Base-by-base conservation (phyloP, 108 stramenopile genomes). In the Craspedostauros australis region DNA sequence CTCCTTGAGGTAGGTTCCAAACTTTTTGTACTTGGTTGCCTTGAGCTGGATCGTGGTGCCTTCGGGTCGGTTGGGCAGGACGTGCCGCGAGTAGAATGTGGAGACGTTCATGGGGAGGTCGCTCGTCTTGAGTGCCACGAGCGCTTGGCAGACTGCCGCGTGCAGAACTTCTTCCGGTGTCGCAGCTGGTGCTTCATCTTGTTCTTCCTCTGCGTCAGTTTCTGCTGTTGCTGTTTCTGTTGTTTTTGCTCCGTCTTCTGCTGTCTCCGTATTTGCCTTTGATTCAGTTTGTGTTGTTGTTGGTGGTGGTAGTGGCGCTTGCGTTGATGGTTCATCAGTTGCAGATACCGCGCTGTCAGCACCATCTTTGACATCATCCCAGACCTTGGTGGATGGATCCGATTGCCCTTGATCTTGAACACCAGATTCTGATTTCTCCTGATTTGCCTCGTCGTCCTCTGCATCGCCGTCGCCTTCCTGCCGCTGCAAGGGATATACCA, bases 11-110 rank as follows among this genome's bases (percentile, higher is more conserved):
- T 84, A 91, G 5, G 62, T 68, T 19, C 83, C 83, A 54, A 91
- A 76, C 55, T 91, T 86, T 54, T 87, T 91, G 54, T 77, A 79
- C 15, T 43, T 46, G 14, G 84, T 87, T 60, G 59, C 57, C 46
- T 91, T 91, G 39, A 91, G 45, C 19, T 86, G 70, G 38, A 86
- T 56, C 42, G 45, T 60, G 0, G 75, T 66, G 3, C 71, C 69
- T 6, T 44, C 60, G 23, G 64, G 68, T 40, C 60, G 42, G 6
- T 73, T 60, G 24, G 73, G 48, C 20, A 86, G 12, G 3, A 91
- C 58, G 52, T 87, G 74, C 24, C 83, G 65, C 7, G 78, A 64
- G 54, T 82, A 91, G 63, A 82, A 87, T 0, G 67, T 86, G 3
- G 82, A 67, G 22, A 78, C 64, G 8, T 62, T 55, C 49, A 91